These are phyloP conservation scores for Euryodendron excelsum DNA, from an alignment of 148 eudicot species.

Conservation along the genomic window DNA sequence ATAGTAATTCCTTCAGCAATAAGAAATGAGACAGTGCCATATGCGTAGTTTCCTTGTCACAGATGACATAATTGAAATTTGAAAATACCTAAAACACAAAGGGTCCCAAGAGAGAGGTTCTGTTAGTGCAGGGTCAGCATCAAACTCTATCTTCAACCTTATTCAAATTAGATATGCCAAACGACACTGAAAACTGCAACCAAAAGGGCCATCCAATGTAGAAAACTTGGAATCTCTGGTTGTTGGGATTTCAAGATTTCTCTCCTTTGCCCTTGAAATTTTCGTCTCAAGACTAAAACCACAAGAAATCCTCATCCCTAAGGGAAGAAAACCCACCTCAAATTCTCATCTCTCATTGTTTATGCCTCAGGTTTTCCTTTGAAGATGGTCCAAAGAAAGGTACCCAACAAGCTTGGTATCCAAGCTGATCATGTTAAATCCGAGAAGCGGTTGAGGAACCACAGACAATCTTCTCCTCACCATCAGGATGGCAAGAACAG, in stretches of 20 bases:
- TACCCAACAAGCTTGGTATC: conserved; percentile 50
- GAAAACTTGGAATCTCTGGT: conserved; percentile 21
- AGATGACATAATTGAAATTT: not conserved
- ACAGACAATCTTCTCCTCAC: conserved; percentile 42
- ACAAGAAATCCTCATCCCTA: conserved; percentile 6
- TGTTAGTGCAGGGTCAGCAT: conserved; percentile 26
- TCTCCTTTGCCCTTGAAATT: conserved; percentile 3
- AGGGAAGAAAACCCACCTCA: conserved; percentile 32
- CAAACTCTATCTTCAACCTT: conserved; percentile 23
- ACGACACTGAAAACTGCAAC: not conserved
- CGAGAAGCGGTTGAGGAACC: conserved; percentile 30
- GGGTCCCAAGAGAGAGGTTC: conserved; percentile 25
- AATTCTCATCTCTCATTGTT: conserved; percentile 23
- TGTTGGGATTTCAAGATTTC: conserved; percentile 12
- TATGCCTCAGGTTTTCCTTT: conserved; percentile 24
- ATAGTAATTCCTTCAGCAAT: not conserved
- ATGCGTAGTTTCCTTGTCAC: conserved; percentile 6
- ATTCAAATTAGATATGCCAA: conserved; percentile 26
- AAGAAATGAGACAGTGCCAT: conserved; percentile 12
- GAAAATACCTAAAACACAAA: conserved; percentile 6
- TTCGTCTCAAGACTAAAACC: conserved; percentile 9
- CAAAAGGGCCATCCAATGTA: conserved; percentile 5
- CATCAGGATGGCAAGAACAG: conserved; percentile 39
- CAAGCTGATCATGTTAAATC: conserved; percentile 37
- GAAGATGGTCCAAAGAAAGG: conserved; percentile 84